Percentiles rank a stretch among this genome's conserved stretches.
phyloP scores from a whole-genome alignment of 495 filamentous ascomycete species.

The Penicillium chermesinum region DNA sequence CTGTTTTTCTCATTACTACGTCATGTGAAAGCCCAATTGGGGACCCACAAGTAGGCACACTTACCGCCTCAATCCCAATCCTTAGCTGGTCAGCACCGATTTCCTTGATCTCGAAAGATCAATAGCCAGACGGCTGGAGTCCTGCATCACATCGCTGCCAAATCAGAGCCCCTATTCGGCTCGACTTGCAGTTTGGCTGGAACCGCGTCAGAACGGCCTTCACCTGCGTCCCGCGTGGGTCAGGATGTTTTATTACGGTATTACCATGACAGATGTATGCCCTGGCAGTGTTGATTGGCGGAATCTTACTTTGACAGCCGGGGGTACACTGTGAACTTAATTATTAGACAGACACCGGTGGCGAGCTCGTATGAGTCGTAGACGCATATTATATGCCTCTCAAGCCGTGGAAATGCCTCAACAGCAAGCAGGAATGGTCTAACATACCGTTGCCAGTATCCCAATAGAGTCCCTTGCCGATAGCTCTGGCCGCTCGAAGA shows the following conservation, averaged over 20 bases:
- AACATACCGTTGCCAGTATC: background rate
- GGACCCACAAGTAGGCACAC: background rate
- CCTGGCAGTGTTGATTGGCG: background rate
- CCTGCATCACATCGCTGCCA: background rate
- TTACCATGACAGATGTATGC: background rate
- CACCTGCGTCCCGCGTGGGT: background rate
- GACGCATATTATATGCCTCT: no score
- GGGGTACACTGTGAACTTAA: no score
- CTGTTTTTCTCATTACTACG: slow-evolving; percentile 35
- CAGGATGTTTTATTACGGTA: background rate
- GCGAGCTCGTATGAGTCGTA: no score
- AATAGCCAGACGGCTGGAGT: background rate
- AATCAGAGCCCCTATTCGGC: background rate
- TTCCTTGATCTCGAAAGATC: background rate
- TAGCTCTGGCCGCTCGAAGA: background rate
- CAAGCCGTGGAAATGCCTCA: no score
- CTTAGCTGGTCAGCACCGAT: background rate
- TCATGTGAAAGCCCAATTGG: slow-evolving; percentile 30
- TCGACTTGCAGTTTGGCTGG: background rate
- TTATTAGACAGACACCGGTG: no score
- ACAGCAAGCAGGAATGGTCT: background rate
- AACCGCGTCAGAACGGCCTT: background rate
- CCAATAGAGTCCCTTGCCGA: background rate
- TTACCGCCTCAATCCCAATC: background rate
- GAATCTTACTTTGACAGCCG: background rate